Evolutionary conservation across 371 early-diverging fungal genomes (phyloP).

Genomic region (Mitosporidium daphniae): DNA sequence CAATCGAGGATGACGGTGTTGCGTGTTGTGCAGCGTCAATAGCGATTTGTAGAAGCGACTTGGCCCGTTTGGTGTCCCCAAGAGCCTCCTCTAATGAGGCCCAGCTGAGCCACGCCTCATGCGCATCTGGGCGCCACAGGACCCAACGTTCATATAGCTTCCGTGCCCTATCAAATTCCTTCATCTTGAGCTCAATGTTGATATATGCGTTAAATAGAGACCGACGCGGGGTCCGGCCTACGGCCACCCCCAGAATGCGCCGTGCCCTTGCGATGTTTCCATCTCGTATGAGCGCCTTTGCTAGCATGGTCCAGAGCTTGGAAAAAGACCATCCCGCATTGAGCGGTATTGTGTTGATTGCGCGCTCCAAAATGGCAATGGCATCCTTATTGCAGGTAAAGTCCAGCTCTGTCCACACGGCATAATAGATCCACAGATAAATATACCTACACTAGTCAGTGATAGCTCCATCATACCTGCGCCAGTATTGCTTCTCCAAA

Average conservation of each 20-base stretch:
- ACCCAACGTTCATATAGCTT: constrained; percentile 46
- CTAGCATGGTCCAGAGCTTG: too few species aligned
- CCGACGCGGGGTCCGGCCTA: constrained; percentile 32
- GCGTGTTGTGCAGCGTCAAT: too few species aligned
- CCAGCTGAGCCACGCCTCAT: constrained; percentile 66
- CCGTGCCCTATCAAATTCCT: constrained; percentile 70
- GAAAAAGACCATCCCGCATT: too few species aligned
- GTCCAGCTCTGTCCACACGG: constrained; percentile 57
- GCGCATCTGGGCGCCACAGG: constrained; percentile 36
- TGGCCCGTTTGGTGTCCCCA: constrained; percentile 41
- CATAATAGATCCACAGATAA: constrained; percentile 86
- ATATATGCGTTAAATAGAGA: constrained; percentile 69
- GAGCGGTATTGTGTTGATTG: too few species aligned
- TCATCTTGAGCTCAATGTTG: constrained; percentile 49
- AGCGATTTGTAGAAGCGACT: constrained; percentile 55
- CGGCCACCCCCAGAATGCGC: constrained; percentile 32
- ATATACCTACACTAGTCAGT: too few species aligned
- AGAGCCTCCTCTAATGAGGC: constrained; percentile 45
- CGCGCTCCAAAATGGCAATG: too few species aligned
- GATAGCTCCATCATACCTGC: too few species aligned
- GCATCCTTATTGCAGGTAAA: too few species aligned
- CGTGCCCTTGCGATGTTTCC: too few species aligned
- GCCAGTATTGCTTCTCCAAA: constrained; percentile 54
- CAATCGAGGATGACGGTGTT: too few species aligned
- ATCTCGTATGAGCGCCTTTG: too few species aligned